Evolutionary conservation across 1,284 basidiomycete genomes (phyloP), one percentile per base, ranked within the genome.

Genomic region (Cronartium quercuum): DNA sequence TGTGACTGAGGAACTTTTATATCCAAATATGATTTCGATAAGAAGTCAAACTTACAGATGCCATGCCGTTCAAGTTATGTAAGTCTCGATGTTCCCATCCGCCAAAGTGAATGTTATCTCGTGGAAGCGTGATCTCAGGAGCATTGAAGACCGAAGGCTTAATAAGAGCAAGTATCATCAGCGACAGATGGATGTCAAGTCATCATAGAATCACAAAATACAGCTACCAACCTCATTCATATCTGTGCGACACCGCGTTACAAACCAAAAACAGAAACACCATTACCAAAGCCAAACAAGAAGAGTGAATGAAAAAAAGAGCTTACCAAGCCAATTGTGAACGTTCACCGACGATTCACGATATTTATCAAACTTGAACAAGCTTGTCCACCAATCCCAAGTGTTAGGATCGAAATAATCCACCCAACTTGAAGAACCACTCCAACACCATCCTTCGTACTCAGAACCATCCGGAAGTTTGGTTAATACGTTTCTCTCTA

Each of bases 401-500:
- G 87, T 87, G 57, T 83, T 85, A 12, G 94, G 94, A 81, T 98
- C 90, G 87, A 98, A 96, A 83, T 92, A 95, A 82, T 99, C 96
- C 68, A 94, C 89, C 94, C 94, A 99, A 12, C 92, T 90, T 68
- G 89, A 91, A 80, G 89, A 91, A 38, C 96, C 96, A 51, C 91
- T 88, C 95, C 95, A 99, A 84, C 96, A 99, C 93, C 93, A 97
- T 35, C 95, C 95, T 80, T 97, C 94, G 80, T 91, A 95, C 82
- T 98, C 92, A 62, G 85, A 86, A 75, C 90, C 86, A 70, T 92
- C 91, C 38, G 86, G 86, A 55, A 88, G 86, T 41, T 88, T 87
- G 82, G 94, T 96, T 34, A 98, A 87, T 5, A 97, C 82, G 63
- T 86, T 89, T 37, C 88, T 85, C 5, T 95, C 91, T 29, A 51